Evolutionary conservation across 139 green algal species (phyloP).

Genomic region (Asterochloris sp.): DNA sequence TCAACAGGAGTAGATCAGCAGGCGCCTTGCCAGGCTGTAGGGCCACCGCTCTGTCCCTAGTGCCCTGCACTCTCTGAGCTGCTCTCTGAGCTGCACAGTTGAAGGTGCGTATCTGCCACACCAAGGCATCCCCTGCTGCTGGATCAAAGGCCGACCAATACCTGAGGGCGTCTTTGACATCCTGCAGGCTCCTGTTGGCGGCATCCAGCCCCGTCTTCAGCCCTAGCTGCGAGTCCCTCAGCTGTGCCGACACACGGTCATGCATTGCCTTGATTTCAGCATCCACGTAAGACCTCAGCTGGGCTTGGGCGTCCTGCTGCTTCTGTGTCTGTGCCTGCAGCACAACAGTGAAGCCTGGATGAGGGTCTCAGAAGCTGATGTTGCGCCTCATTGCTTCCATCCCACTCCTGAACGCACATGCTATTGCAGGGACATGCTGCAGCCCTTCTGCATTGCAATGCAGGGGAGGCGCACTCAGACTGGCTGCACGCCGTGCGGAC

Average conservation of each 20-base stretch:
- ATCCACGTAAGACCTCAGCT: slow-evolving; percentile 7
- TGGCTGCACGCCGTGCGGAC: no score
- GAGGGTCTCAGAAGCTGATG: background rate
- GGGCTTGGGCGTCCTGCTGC: background rate
- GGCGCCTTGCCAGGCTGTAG: no score
- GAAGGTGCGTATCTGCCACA: no score
- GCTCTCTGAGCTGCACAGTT: no score
- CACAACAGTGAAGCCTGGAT: background rate
- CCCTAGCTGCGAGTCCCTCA: slow-evolving; percentile 18
- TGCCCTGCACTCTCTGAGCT: no score
- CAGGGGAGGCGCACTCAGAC: no score
- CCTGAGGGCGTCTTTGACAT: slow-evolving; percentile 16
- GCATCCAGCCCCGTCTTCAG: slow-evolving; percentile 14
- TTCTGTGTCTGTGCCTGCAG: slow-evolving; percentile 4
- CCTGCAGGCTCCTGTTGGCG: slow-evolving; percentile 1
- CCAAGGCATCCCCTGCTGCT: background rate
- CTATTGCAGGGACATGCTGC: background rate
- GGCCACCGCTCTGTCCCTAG: no score
- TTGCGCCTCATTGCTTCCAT: background rate
- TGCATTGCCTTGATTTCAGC: slow-evolving; percentile 5
- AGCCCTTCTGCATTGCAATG: background rate
- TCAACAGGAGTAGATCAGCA: no score
- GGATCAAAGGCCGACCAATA: background rate
- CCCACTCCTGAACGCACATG: background rate
- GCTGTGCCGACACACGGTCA: slow-evolving; percentile 18